A percentile compares a stretch with the other conserved stretches of the same genome.
phyloP scores from a whole-genome alignment of 1,284 basidiomycete species.

The Vanrija sp. region DNA sequence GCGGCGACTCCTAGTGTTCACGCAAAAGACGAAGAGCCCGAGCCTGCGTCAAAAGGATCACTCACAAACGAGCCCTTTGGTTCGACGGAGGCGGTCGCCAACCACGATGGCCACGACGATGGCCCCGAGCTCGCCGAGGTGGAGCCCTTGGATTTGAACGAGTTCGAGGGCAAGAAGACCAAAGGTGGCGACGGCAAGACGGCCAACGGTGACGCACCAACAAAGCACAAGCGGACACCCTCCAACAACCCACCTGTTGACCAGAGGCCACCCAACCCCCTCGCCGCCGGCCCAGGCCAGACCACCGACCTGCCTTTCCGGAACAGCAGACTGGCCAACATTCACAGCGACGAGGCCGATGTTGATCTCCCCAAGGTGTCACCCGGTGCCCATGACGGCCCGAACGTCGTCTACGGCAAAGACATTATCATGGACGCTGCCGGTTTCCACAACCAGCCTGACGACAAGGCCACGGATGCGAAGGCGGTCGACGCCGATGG shows the following conservation, averaged over 20 bases:
- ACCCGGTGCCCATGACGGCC: slow-evolving; percentile 55
- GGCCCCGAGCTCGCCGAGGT: slow-evolving; percentile 27
- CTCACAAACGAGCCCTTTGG: slow-evolving; percentile 47
- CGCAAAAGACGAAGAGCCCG: not conserved
- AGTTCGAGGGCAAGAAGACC: not conserved
- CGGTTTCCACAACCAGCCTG: slow-evolving; percentile 46
- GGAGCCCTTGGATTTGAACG: slow-evolving; percentile 49
- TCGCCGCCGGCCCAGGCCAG: slow-evolving; percentile 30
- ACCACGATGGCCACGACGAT: slow-evolving; percentile 20
- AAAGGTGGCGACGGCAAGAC: too few relatives aligned
- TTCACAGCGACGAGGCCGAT: slow-evolving; percentile 50
- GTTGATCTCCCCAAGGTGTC: slow-evolving; percentile 55
- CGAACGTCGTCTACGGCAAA: slow-evolving; percentile 62
- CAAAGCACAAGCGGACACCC: not conserved
- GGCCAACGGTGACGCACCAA: not conserved
- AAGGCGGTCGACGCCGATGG: not conserved
- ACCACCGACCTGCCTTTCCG: slow-evolving; percentile 20
- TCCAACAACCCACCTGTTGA: not conserved
- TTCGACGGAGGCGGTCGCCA: slow-evolving; percentile 30
- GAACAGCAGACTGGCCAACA: slow-evolving; percentile 22
- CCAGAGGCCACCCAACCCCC: slow-evolving; percentile 34
- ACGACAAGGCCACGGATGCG: not conserved
- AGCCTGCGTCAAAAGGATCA: not conserved
- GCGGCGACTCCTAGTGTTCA: not conserved
- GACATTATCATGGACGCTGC: slow-evolving; percentile 55